A percentile compares a stretch with the other conserved stretches of the same genome.
Evolutionary conservation across 164 flowering plant genomes (phyloP).

Genomic region (grape (Vitis vinifera)): ASM3070453v1 NC_081821.1:11570501-11571000

Average conservation of each 20-base stretch:
- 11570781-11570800: slow-evolving; percentile 99
- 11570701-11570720: too few relatives aligned
- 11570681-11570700: too few relatives aligned
- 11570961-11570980: slow-evolving; percentile 96
- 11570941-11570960: slow-evolving; percentile 66
- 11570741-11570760: slow-evolving; percentile 59
- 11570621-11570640: too few relatives aligned
- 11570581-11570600: too few relatives aligned
- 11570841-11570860: slow-evolving; percentile 99
- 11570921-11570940: slow-evolving; percentile 47
- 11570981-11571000: slow-evolving; percentile 99
- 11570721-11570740: not conserved
- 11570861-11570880: slow-evolving; percentile 99
- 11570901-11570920: slow-evolving; percentile 65
- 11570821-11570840: slow-evolving; percentile 99
- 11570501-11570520: not conserved
- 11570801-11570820: slow-evolving; percentile 99
- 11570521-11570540: not conserved
- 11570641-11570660: too few relatives aligned
- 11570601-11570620: too few relatives aligned
- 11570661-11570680: too few relatives aligned
- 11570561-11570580: too few relatives aligned
- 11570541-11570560: not conserved
- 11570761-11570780: slow-evolving; percentile 99
- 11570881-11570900: slow-evolving; percentile 90